Base-by-base conservation (phyloP, 331 rosid genomes). In the Rosa hybrid region DNA sequence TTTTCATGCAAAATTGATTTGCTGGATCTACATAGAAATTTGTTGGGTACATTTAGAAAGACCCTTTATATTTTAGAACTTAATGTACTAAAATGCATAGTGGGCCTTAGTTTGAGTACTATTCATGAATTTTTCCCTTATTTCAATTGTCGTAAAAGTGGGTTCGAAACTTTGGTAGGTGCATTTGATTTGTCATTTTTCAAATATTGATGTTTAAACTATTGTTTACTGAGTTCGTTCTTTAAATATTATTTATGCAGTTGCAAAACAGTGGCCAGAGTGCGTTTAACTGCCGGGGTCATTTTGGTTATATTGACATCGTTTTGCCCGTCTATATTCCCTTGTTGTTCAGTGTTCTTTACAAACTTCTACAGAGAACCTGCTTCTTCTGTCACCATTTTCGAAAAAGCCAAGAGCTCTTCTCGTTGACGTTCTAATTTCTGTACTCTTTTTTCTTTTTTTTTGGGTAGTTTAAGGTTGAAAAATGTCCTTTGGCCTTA, bases 281-380 rank as follows among this genome's bases (percentile, higher is more conserved):
- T 38, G 69, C 87, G 65, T 78, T 56, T 68, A 67, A 57, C 45
- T 93, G 99, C 76, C 89, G 90, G 0, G 99, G 98, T 62, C 99
- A 95, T 89, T 95, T 85, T 78, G 99, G 99, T 70, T 96, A 90
- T 79, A 86, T 95, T 73, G 99, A 93, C 39, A 92, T 95, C 1
- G 87, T 90, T 80, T 80, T 81, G 21, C 89, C 97, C 0, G 80
- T 81, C 27, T 93, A 91, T 85, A 96, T 90, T 75, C 99, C 99
- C 30, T 71, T 93, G 89, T 83, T 93, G 77, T 89, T 93, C 87
- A 77, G 68, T 62, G 69, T 71, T 77, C 96, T 96, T 65, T 64
- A 87, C 86, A 84, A 54, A 67, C 72, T 90, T 80, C 82, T 93
- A 14, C 88, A 83, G 60, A 79, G 76, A 59, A 88, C 91, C 38